Base-by-base conservation (phyloP, 495 filamentous ascomycete genomes). In the Penicillium malachiteum region DNA sequence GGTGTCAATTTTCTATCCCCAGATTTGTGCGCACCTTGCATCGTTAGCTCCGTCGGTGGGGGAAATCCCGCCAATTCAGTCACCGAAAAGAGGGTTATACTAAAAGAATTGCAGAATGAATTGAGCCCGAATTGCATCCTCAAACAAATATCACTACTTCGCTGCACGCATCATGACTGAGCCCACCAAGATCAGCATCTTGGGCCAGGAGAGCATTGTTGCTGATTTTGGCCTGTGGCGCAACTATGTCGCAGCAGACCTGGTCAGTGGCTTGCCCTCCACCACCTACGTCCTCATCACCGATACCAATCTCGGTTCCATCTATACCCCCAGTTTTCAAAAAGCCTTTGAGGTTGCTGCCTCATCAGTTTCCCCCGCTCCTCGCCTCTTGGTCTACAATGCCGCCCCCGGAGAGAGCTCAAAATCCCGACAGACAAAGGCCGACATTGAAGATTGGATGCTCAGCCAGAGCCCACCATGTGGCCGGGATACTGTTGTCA, bases 401-500 rank as follows among this genome's bases (percentile, higher is more conserved):
- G 90, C 95, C 54, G 83, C 91, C 5, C 94, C 94, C 0, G 94
- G 95, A 41, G 94, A 98, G 72, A 88, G 84, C 66, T 96, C 91
- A 48, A 98, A 98, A 71, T 88, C 91, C 39, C 81, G 93, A 60
- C 84, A 88, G 66, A 97, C 93, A 17, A 97, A 97, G 72, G 93
- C 87, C 44, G 88, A 92, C 65, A 90, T 97, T 57, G 92, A 97
- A 69, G 92, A 97, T 75, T 98, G 95, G 95, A 89, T 98, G 88
- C 79, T 97, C 46, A 83, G 86, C 56, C 83, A 97, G 54, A 74
- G 62, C 49, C 78, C 78, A 8, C 79, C 78, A 69, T 97, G 92
- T 79, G 96, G 93, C 16, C 82, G 94, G 46, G 94, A 98, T 71
- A 96, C 92, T 1, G 88, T 98, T 42, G 83, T 98, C 49, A 90